A percentile compares a stretch with the other conserved stretches of the same genome.
phyloP scores from a whole-genome alignment of 2,329 filamentous ascomycete genomes.

The Trichoderma hamatum region DNA sequence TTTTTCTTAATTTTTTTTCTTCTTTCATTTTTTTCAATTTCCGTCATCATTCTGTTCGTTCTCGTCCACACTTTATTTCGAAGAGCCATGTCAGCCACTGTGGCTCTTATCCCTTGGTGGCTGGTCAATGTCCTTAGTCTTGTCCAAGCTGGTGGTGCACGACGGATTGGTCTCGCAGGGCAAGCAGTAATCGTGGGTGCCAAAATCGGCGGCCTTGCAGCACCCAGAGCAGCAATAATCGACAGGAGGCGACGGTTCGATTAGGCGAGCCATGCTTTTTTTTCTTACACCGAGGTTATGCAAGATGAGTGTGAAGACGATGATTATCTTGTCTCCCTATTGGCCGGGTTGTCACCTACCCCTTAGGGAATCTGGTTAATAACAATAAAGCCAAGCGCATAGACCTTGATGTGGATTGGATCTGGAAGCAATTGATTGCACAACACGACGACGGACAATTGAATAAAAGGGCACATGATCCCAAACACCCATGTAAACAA shows the following conservation, averaged over 20 bases:
- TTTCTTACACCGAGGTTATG: constrained; percentile 1
- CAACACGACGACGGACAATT: not conserved
- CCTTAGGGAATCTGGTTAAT: constrained; percentile 13
- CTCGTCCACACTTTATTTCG: not conserved
- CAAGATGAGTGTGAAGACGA: not conserved
- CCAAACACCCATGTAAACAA: constrained; percentile 15
- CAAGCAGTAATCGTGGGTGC: constrained; percentile 40
- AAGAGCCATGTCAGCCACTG: not conserved
- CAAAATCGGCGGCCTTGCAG: constrained; percentile 39
- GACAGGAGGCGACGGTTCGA: constrained; percentile 27
- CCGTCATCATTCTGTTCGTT: not conserved
- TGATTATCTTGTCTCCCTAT: not conserved
- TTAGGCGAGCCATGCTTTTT: constrained; percentile 17
- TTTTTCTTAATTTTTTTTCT: not conserved
- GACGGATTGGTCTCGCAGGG: constrained; percentile 35
- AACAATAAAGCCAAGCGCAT: constrained; percentile 1
- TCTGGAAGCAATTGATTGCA: constrained; percentile 6
- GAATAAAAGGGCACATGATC: constrained; percentile 17
- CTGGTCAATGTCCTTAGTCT: constrained; percentile 21
- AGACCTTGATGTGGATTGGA: constrained; percentile 1
- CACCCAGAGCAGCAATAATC: constrained; percentile 38
- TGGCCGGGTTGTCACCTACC: constrained; percentile 21
- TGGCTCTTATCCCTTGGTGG: constrained; percentile 4
- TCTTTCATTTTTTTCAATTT: not conserved
- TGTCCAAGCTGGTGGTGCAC: constrained; percentile 29